Evolutionary conservation across 345 rosid genomes (phyloP).

Genomic region (Punica granatum): DNA sequence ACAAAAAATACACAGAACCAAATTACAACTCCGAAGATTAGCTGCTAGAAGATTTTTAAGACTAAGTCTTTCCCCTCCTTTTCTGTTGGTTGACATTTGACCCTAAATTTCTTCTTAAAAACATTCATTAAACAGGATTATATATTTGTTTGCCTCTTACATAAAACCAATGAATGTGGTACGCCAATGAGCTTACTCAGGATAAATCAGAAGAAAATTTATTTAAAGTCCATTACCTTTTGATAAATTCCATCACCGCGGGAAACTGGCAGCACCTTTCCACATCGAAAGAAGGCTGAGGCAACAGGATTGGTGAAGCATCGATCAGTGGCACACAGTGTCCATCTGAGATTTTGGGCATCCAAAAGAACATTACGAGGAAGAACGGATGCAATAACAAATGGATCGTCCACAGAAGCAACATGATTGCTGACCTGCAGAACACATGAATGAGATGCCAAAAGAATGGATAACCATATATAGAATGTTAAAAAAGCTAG

Average conservation of each 20-base stretch:
- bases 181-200: background rate
- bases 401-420: constrained; percentile 91
- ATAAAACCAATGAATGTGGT: background rate
- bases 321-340: constrained; percentile 90
- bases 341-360: constrained; percentile 86
- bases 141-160: background rate
- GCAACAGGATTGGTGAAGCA: constrained; percentile 85
- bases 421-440: constrained; percentile 94
- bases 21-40: background rate
- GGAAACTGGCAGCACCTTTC: constrained; percentile 82
- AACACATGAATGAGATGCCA: background rate
- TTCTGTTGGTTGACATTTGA: too few species aligned
- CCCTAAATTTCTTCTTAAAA: background rate
- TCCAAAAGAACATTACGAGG: constrained; percentile 77
- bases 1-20: background rate
- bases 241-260: constrained; percentile 97
- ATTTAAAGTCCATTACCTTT: constrained; percentile 40
- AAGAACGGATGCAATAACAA: constrained; percentile 84
- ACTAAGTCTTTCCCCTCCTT: background rate
- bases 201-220: background rate
- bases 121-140: background rate
- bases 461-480: background rate
- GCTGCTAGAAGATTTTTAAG: background rate
- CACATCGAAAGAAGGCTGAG: constrained; percentile 81
- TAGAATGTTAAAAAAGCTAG: background rate